Percentiles rank a stretch among this genome's conserved stretches.
phyloP scores from a whole-genome alignment of 768 basidiomycete genomes.

The Psilocybe cyanescens region DNA sequence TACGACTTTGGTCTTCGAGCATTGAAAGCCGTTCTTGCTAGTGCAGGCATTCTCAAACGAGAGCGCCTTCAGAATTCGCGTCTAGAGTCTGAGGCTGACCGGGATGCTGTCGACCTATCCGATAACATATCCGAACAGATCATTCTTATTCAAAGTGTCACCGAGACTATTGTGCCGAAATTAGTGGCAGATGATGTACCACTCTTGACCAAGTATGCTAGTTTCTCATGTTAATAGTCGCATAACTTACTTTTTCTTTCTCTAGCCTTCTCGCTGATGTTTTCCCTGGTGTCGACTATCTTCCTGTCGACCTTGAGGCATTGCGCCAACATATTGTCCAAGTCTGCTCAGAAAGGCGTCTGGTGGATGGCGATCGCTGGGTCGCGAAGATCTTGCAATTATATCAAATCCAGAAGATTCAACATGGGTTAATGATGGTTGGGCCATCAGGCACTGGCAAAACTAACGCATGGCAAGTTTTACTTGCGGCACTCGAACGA shows the following conservation, averaged over 20 bases:
- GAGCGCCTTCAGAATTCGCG: slow-evolving; percentile 69
- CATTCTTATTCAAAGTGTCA: slow-evolving; percentile 97
- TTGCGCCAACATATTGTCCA: slow-evolving; percentile 85
- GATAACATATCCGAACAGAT: slow-evolving; percentile 88
- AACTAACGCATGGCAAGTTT: slow-evolving; percentile 95
- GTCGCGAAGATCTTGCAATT: slow-evolving; percentile 94
- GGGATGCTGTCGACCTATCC: slow-evolving; percentile 58
- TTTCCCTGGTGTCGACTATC: slow-evolving; percentile 94
- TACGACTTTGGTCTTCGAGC: slow-evolving; percentile 99
- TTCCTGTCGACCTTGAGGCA: slow-evolving; percentile 85
- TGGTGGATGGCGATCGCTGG: slow-evolving; percentile 91
- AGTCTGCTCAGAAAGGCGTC: slow-evolving; percentile 84
- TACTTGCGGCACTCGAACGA: slow-evolving; percentile 87
- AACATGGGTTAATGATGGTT: slow-evolving; percentile 99
- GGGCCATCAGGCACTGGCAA: slow-evolving; percentile 97
- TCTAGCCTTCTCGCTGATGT: slow-evolving; percentile 90
- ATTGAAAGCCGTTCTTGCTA: slow-evolving; percentile 93
- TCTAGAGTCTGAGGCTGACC: slow-evolving; percentile 40
- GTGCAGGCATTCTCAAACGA: slow-evolving; percentile 97
- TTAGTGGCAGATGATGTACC: slow-evolving; percentile 97
- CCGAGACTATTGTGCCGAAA: slow-evolving; percentile 98
- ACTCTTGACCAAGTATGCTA: slow-evolving; percentile 80
- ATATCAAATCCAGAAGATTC: slow-evolving; percentile 99
- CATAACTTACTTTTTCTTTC: slow-evolving; percentile 2
- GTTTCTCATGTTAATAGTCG: background rate